Percentiles rank a stretch among this genome's conserved stretches.
Conservation (phyloP, 2,329 filamentous ascomycete genomes). For the Plenodomus lindquistii region DNA sequence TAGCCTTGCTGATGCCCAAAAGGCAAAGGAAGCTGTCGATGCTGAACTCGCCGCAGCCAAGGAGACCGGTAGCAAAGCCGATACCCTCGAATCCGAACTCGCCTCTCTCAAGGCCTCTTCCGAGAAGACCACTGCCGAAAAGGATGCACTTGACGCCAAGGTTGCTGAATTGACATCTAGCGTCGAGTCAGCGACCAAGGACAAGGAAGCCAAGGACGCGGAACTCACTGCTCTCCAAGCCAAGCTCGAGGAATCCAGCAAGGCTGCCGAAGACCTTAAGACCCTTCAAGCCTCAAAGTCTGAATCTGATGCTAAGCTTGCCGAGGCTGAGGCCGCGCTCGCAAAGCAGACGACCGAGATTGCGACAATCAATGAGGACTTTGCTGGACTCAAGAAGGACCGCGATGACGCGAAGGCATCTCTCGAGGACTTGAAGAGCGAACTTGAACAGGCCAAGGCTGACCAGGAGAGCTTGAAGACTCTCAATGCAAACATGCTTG, state of each 20-base stretch:
- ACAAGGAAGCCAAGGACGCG: slow-evolving; percentile 17
- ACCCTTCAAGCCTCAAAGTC: not conserved
- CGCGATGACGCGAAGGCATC: slow-evolving; percentile 22
- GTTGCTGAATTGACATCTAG: slow-evolving; percentile 24
- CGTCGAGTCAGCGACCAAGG: slow-evolving; percentile 18
- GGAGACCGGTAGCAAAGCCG: slow-evolving; percentile 16
- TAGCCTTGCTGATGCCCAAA: slow-evolving; percentile 6
- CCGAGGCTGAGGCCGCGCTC: slow-evolving; percentile 13
- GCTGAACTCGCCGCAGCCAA: slow-evolving; percentile 23
- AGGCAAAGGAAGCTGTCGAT: slow-evolving; percentile 16
- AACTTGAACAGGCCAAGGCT: slow-evolving; percentile 23
- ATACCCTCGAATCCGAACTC: slow-evolving; percentile 19
- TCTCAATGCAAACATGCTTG: slow-evolving; percentile 15
- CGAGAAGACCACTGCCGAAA: slow-evolving; percentile 26
- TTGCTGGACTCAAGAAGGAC: slow-evolving; percentile 22
- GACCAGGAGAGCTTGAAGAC: slow-evolving; percentile 19
- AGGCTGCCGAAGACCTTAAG: slow-evolving; percentile 8
- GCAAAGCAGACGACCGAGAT: slow-evolving; percentile 22
- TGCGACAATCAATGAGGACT: slow-evolving; percentile 11
- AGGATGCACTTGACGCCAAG: slow-evolving; percentile 25
- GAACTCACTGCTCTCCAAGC: slow-evolving; percentile 21
- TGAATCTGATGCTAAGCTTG: slow-evolving; percentile 16
- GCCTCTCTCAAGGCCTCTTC: slow-evolving; percentile 27
- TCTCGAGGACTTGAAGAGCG: slow-evolving; percentile 22
- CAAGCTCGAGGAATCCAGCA: slow-evolving; percentile 21